Conservation (phyloP, 2,329 filamentous ascomycete genomes). For the Plectosphaerella plurivora region DNA sequence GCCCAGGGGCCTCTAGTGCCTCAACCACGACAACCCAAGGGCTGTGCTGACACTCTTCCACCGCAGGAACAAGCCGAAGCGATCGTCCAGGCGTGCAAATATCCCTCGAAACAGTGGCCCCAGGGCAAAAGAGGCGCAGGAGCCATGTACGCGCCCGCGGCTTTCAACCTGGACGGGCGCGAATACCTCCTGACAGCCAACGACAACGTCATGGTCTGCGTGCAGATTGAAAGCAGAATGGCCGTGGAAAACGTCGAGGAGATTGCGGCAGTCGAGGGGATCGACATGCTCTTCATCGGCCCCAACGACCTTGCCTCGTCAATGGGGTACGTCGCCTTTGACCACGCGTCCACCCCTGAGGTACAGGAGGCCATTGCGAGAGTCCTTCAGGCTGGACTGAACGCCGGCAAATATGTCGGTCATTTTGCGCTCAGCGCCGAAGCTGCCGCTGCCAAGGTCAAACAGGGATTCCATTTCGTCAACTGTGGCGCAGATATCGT, state of each 20-base stretch:
- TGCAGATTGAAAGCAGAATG: slow-evolving; percentile 64
- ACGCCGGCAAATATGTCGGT: slow-evolving; percentile 25
- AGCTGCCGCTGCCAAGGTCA: slow-evolving; percentile 16
- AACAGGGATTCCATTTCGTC: slow-evolving; percentile 28
- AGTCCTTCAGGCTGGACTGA: slow-evolving; percentile 19
- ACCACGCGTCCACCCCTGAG: slow-evolving; percentile 23
- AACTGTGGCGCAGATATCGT: slow-evolving; percentile 30
- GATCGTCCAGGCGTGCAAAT: slow-evolving; percentile 17
- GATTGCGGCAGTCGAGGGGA: slow-evolving; percentile 54
- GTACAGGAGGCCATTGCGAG: slow-evolving; percentile 21
- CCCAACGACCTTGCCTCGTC: slow-evolving; percentile 55
- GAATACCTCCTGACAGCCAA: slow-evolving; percentile 56
- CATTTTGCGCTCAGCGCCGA: slow-evolving; percentile 26
- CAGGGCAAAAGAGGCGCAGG: slow-evolving; percentile 13
- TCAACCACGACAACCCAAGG: too few relatives aligned
- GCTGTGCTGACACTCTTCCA: neutral
- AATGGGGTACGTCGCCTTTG: slow-evolving; percentile 24
- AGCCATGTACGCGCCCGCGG: slow-evolving; percentile 6
- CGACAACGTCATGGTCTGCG: slow-evolving; percentile 55
- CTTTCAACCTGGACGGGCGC: slow-evolving; percentile 19
- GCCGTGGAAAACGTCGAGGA: slow-evolving; percentile 56
- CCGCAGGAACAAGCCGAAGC: slow-evolving; percentile 13
- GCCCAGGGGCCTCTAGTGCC: too few relatives aligned
- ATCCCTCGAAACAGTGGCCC: slow-evolving; percentile 18
- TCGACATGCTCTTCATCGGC: slow-evolving; percentile 62